Evolutionary conservation across 2,329 filamentous ascomycete genomes (phyloP).

Genomic region (Neonectria sp.): DNA sequence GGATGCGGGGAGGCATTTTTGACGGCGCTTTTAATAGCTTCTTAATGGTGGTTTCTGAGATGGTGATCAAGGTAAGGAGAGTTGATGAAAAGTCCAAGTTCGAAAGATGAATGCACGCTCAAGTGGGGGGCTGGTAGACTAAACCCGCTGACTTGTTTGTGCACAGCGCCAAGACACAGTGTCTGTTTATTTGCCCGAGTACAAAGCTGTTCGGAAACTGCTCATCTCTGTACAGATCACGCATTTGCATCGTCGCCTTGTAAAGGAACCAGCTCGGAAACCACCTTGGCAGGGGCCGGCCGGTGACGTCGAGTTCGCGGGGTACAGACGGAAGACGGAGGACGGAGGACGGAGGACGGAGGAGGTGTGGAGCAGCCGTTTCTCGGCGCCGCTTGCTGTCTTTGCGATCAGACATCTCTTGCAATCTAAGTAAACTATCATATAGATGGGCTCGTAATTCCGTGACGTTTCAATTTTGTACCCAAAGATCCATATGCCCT

Average conservation of each 20-base stretch:
- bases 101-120: conserved; percentile 1
- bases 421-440: neutral
- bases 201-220: neutral
- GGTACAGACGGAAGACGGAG: conserved; percentile 4
- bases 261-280: neutral
- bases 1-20: conserved; percentile 64
- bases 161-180: neutral
- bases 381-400: neutral
- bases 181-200: neutral
- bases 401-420: neutral
- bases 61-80: conserved; percentile 12
- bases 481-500: conserved; percentile 6
- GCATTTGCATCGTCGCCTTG: neutral
- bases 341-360: conserved; percentile 4
- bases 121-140: conserved; percentile 2
- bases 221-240: neutral
- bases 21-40: neutral
- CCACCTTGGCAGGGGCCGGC: neutral
- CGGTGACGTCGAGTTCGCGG: conserved; percentile 7
- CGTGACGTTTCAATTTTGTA: conserved; percentile 18
- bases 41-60: neutral
- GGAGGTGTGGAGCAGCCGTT: conserved; percentile 23
- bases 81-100: conserved; percentile 17
- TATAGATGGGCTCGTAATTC: conserved; percentile 6
- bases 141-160: conserved; percentile 6